Evolutionary conservation across 1,284 basidiomycete species (phyloP).

Genomic region (Papiliotrema nemorosa): DNA sequence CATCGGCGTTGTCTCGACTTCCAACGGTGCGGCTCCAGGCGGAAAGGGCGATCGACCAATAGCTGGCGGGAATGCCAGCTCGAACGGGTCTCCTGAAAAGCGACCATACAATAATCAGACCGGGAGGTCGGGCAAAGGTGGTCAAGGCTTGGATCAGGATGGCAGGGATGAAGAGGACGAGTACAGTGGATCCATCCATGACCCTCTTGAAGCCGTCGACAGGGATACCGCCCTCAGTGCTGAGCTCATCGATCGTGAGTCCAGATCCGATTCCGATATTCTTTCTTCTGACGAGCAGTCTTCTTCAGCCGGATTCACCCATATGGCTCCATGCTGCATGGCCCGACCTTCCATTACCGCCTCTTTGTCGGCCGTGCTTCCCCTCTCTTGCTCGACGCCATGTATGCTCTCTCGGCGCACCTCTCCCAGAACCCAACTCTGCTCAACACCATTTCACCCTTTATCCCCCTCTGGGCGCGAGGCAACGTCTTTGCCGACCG

Average conservation of each 20-base stretch:
- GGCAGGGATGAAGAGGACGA: slow-evolving; percentile 1
- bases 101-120: too few species aligned
- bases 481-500: slow-evolving; percentile 43
- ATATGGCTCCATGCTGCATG: slow-evolving; percentile 49
- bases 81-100: too few species aligned
- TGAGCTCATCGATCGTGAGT: slow-evolving; percentile 44
- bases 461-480: slow-evolving; percentile 33
- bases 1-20: background rate
- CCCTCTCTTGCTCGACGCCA: slow-evolving; percentile 48
- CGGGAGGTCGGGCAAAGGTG: too few species aligned
- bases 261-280: background rate
- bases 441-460: slow-evolving; percentile 25
- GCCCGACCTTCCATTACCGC: slow-evolving; percentile 50
- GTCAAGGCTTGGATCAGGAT: too few species aligned
- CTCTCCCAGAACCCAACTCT: slow-evolving; percentile 40
- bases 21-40: background rate
- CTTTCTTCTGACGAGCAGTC: slow-evolving; percentile 21
- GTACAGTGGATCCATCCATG: background rate
- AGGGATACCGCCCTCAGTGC: slow-evolving; percentile 31
- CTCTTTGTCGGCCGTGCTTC: slow-evolving; percentile 47
- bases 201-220: slow-evolving; percentile 37
- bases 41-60: too few species aligned
- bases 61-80: too few species aligned
- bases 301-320: slow-evolving; percentile 50
- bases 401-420: slow-evolving; percentile 49